These are phyloP conservation scores for Zopfia rhizophila DNA, from an alignment of 2,329 filamentous ascomycete species.

Conservation along the genomic window DNA sequence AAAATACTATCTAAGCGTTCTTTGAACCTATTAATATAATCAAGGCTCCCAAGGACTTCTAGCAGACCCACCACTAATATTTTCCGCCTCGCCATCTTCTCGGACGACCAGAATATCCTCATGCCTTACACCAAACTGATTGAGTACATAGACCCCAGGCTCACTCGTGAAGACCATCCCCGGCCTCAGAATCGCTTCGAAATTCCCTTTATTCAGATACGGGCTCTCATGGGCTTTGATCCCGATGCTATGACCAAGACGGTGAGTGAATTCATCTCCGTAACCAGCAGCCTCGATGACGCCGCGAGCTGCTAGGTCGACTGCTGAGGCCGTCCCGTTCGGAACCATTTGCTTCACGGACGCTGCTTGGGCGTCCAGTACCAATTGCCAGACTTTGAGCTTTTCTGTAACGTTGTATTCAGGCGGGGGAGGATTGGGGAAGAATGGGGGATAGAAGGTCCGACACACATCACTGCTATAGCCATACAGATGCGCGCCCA, in stretches of 20 bases:
- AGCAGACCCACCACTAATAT: slow-evolving; percentile 65
- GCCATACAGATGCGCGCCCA: slow-evolving; percentile 69
- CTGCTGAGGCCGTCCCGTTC: slow-evolving; percentile 66
- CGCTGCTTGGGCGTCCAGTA: slow-evolving; percentile 70
- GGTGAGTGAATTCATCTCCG: slow-evolving; percentile 68
- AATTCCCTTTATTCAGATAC: slow-evolving; percentile 72
- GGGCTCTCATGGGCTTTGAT: slow-evolving; percentile 74
- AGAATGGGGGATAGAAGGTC: slow-evolving; percentile 63
- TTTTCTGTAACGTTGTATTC: slow-evolving; percentile 57
- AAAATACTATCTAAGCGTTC: no score
- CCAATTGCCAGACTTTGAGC: slow-evolving; percentile 67
- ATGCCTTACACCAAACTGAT: slow-evolving; percentile 70
- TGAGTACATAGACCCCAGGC: slow-evolving; percentile 70
- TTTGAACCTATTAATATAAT: no score
- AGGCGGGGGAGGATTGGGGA: slow-evolving; percentile 23
- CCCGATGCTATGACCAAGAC: slow-evolving; percentile 72
- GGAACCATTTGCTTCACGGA: slow-evolving; percentile 63
- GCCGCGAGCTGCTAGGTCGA: slow-evolving; percentile 69
- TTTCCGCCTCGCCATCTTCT: slow-evolving; percentile 63
- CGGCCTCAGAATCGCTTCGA: slow-evolving; percentile 55
- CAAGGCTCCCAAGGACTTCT: slow-evolving; percentile 64
- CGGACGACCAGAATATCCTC: slow-evolving; percentile 71
- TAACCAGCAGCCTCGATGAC: slow-evolving; percentile 70
- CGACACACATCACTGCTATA: slow-evolving; percentile 73
- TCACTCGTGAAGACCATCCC: slow-evolving; percentile 74